Base-by-base conservation (phyloP, 2,329 filamentous ascomycete species). In the Ophiobolus disseminans region DNA sequence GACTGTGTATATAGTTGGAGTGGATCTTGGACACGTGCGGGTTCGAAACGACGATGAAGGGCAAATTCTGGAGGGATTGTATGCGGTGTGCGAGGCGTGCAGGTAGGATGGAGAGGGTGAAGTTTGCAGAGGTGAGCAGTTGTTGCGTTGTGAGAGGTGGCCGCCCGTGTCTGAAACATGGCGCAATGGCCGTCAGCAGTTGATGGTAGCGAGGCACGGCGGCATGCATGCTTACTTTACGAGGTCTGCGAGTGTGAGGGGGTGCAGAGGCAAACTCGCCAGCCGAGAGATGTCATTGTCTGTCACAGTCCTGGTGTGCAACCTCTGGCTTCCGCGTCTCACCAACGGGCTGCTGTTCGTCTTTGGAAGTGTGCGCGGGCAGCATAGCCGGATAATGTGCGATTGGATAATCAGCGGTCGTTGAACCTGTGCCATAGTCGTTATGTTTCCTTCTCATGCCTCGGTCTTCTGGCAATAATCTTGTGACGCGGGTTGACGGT, bases 41-140 rank as follows among this genome's bases (percentile, higher is more conserved):
- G 70, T 99, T 97, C n/a, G 93, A 92, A 20, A 99, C 94, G 45
- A 99, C 93, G 57, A 99, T 97, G 74, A 93, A 99, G 0, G 94
- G 94, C 7, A 99, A 84, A 70, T 96, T 96, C 56, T 92, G 88
- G 14, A 99, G 80, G 34, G 91, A 91, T 72, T 96, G 90, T 57
- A 99, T 96, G 47, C 94, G 90, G 71, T 95, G 91, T 20, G 94
- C 94, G 20, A 99, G 86, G 28, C 94, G 90, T 40, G 94, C 89
- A 11, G 94, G 94, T 8, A 97, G 86, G 43, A 97, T 88, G 21
- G 88, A 90, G 58, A 97, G 87, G 10, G 94, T 96, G 77, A 97
- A 97, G 77, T 97, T 96, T 55, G 94, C 94, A 1, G 92, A 97
- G 28, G 88, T 86, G 63, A 96, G 86, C 46, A 99, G 84, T 17